Evolutionary conservation across 352 stramenopile species (phyloP), one percentile per base, ranked within the genome.

Genomic region (Globisporangium irregulare): DNA sequence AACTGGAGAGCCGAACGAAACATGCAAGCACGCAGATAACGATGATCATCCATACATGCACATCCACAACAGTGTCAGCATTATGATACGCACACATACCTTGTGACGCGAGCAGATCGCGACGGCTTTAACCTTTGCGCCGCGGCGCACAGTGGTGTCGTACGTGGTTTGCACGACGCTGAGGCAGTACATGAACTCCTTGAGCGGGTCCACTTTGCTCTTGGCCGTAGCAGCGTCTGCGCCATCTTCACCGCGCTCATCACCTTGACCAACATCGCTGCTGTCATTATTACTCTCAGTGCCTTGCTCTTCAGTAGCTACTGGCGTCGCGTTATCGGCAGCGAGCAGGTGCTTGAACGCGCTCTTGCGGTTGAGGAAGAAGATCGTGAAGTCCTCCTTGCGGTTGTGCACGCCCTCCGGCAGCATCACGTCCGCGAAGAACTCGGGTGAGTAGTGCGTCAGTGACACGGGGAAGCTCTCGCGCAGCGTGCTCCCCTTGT

Each of bases 391-490:
- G 76, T 96, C 89, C 53, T 94, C 73, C 36, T 93, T 65, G 56
- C 89, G 89, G 73, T 96, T 96, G 81, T 96, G 89, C 67, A 94
- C 86, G 57, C 89, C 89, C 59, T 96, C 89, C 24, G 89, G 89
- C 29, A 96, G 70, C 89, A 96, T 96, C 36, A 90, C 86, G 65
- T 96, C 89, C 27, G 89, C 89, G 65, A 96, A 96, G 70, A 95
- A 96, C 77, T 96, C 89, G 72, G 87, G 78, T 62, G 86, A 91
- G 74, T 94, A 94, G 74, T 93, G 81, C 36, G 80, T 61, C 46
- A 93, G 82, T 14, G 76, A 70, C 1, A 27, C 46, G 7, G 89
- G 89, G 56, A 81, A 94, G 67, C 82, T 93, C 61, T 80, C 75
- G 46, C 89, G 84, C 64, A 96, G 69, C 34, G 87, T 96, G 71